Evolutionary conservation across 2,329 filamentous ascomycete genomes (phyloP), one percentile per base, ranked within the genome.

Genomic region (Phialophora macrospora): DNA sequence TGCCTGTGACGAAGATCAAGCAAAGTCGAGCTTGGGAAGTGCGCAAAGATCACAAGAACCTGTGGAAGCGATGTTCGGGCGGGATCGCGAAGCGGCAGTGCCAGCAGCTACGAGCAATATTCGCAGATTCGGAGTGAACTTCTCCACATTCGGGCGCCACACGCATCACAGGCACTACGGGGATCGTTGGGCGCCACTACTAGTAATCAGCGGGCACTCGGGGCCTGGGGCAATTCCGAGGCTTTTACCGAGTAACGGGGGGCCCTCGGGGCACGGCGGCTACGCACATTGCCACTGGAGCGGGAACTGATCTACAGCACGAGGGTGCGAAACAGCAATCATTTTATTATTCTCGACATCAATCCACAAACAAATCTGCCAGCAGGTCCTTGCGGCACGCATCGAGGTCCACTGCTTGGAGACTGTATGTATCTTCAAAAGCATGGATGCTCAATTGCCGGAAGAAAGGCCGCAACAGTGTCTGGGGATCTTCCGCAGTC

Each of bases 381-480:
- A 96, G 75, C 66, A 96, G 74, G 55, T 84, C 84, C 70, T 84
- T 80, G 60, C 85, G 81, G 73, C 91, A 93, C 9, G 82, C 82
- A 59, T 88, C 85, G 72, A 83, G 75, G 76, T 96, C 92, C 28
- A 90, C 79, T 49, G 77, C 77, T 41, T 87, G 88, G 88, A 97
- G 93, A 17, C 90, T 88, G 77, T 99, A 99, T 62, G 90, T 94
- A 68, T 89, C 90, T 80, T 99, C 95, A 78, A 97, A 99, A 0
- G 91, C 90, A 76, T 89, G 91, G 73, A 99, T 97, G 75, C 93
- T 97, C 69, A 99, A 80, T 75, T 96, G 91, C 14, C 90, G 90
- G 75, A 98, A 92, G 79, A 97, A 98, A 0, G 94, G 94, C 71
- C 91, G 84, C 68, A 98, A 79, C 12, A 97, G 85, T 75, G 90